Evolutionary conservation across 257 asterid genomes (phyloP), one percentile per base, ranked within the genome.

Genomic region (Oldenlandia corymbosa): DNA sequence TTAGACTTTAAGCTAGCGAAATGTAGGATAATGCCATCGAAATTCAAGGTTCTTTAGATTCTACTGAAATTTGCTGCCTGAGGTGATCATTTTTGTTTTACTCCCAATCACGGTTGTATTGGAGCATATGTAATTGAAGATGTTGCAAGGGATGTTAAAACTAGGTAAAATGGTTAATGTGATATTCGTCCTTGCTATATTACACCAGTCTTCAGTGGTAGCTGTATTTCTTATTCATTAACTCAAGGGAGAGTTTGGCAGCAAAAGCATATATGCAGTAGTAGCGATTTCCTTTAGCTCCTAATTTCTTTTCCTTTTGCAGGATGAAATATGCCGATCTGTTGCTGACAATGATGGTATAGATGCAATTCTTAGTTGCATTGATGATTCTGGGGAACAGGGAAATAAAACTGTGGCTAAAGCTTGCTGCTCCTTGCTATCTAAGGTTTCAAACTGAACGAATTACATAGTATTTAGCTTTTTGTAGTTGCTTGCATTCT

Each of bases 291-390:
- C 2, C n/a, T 32, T 65, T 51, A 64, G 58, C 50, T 36, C 28
- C 30, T 34, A 32, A 18, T 39, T 69, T 73, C 65, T 14, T 48
- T 48, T 16, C 66, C 24, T 36, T 55, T 69, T 76, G 73, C 87
- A 92, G 97, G 99, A 92, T 26, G 99, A 92, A 64, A 87, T 92
- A 75, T 92, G 99, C 86, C 84, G 85, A 80, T 78, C 94, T 39
- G 76, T 87, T 62, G 90, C 96, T 68, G 66, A 80, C 57, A 64
- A 51, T 59, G 94, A 94, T 60, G 97, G 99, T 67, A 80, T 92
- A 70, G 97, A 84, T 76, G 91, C 84, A 36, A 70, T 84, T 75
- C 84, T 92, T 49, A 67, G 54, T 34, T 85, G 91, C 47, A 70
- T 89, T 66, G 99, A 89, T 46, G 88, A 85, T 65, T 85, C 91